phyloP scores from a whole-genome alignment of 2,329 filamentous ascomycete genomes.

The Monilinia fructicola region DNA sequence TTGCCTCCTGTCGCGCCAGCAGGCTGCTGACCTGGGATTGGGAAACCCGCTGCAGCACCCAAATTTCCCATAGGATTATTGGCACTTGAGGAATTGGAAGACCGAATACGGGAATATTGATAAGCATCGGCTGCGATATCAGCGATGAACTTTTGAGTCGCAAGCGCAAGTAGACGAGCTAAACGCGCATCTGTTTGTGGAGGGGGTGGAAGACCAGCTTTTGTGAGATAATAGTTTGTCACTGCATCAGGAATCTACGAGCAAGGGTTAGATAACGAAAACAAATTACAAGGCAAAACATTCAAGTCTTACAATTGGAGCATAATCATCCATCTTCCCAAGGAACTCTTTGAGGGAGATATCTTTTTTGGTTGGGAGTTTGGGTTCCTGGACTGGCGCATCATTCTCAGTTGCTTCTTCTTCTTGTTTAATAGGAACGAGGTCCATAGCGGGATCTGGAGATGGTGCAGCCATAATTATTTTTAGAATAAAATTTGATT shows the following conservation, averaged over 20 bases:
- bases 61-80: slow-evolving; percentile 91
- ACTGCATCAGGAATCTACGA: slow-evolving; percentile 91
- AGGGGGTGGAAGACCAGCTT: slow-evolving; percentile 89
- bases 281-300: slow-evolving; percentile 8
- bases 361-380: slow-evolving; percentile 81
- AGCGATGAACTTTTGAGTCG: slow-evolving; percentile 98
- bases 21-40: slow-evolving; percentile 59
- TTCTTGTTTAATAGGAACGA: slow-evolving; percentile 33
- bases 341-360: slow-evolving; percentile 89
- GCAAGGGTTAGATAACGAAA: slow-evolving; percentile 25
- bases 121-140: slow-evolving; percentile 97
- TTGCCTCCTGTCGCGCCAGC: slow-evolving; percentile 56
- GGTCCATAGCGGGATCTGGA: slow-evolving; percentile 39
- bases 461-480: slow-evolving; percentile 39
- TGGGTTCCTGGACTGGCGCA: slow-evolving; percentile 55
- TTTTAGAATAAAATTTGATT: slow-evolving; percentile 17
- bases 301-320: slow-evolving; percentile 75
- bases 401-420: slow-evolving; percentile 46
- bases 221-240: slow-evolving; percentile 96
- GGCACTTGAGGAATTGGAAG: slow-evolving; percentile 80
- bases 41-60: slow-evolving; percentile 70
- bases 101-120: slow-evolving; percentile 93
- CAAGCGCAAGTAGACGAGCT: slow-evolving; percentile 87
- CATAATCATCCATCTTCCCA: slow-evolving; percentile 96
- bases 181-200: slow-evolving; percentile 88